phyloP scores from a whole-genome alignment of 2,329 filamentous ascomycete species.

The Fusarium fujikuroi region DNA sequence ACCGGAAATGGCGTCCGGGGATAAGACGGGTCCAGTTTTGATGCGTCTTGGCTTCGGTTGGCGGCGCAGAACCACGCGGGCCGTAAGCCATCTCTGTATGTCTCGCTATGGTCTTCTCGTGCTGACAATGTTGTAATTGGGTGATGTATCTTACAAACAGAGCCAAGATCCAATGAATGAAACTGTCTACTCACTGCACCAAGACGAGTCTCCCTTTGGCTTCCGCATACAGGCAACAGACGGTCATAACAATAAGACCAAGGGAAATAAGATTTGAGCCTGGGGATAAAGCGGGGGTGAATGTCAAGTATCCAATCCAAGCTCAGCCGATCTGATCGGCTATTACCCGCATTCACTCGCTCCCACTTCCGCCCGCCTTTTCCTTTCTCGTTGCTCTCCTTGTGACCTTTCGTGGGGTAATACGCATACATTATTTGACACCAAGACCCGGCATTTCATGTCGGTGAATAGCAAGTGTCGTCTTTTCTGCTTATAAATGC shows the following conservation, averaged over 20 bases:
- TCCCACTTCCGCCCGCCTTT: constrained; percentile 7
- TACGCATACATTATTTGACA: neutral
- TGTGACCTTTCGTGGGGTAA: constrained; percentile 9
- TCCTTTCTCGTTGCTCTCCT: neutral
- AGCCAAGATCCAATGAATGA: neutral
- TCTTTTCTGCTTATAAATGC: neutral
- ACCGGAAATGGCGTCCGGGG: constrained; percentile 38
- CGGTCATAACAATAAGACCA: neutral
- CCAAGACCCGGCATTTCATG: neutral
- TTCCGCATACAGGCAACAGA: constrained; percentile 4
- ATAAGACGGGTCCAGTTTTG: constrained; percentile 31
- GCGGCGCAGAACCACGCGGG: constrained; percentile 26
- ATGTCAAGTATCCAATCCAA: neutral
- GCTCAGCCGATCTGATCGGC: constrained; percentile 25
- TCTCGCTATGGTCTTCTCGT: neutral
- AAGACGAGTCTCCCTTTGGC: constrained; percentile 9
- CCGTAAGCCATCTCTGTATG: constrained; percentile 6
- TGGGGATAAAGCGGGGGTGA: constrained; percentile 32
- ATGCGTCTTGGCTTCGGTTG: constrained; percentile 30
- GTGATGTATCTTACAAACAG: neutral
- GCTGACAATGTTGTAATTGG: neutral
- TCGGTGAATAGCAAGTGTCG: neutral
- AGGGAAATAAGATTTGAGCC: neutral
- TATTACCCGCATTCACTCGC: constrained; percentile 4
- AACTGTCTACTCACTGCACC: neutral